Evolutionary conservation across 106 monocot genomes (phyloP).

Genomic region (Dendrobium huoshanense): DNA sequence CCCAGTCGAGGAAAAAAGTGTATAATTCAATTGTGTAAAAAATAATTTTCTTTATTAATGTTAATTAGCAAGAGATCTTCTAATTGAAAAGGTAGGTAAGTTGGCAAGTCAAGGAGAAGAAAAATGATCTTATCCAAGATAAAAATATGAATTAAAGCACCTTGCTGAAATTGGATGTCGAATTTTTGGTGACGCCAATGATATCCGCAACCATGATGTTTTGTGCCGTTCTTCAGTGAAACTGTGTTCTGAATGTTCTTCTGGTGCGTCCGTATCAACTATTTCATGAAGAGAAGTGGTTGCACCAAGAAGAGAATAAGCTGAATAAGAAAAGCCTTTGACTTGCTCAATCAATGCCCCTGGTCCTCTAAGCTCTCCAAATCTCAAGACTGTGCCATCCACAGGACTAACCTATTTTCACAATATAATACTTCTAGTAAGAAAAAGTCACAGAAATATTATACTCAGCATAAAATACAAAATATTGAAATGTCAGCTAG

Average conservation of each 20-base stretch:
- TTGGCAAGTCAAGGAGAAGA: no score
- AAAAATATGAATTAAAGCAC: not conserved
- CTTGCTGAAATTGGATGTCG: conserved; percentile 20
- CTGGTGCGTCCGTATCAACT: conserved; percentile 20
- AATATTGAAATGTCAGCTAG: conserved; percentile 26
- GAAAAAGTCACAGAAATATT: not conserved
- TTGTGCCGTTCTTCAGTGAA: conserved; percentile 25
- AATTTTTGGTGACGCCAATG: conserved; percentile 76
- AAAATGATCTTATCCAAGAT: not conserved
- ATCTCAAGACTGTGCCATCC: conserved; percentile 65
- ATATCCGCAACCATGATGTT: conserved; percentile 74
- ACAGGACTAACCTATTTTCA: conserved; percentile 79
- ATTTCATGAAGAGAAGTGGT: conserved; percentile 57
- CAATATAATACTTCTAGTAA: conserved; percentile 4
- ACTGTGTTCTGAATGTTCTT: conserved; percentile 25
- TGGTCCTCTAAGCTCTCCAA: conserved; percentile 66
- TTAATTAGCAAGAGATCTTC: no score
- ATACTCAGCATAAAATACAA: not conserved
- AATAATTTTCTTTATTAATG: not conserved
- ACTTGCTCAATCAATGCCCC: conserved; percentile 91
- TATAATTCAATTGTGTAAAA: not conserved
- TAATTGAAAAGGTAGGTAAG: no score
- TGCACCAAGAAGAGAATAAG: conserved; percentile 78
- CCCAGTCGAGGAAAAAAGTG: not conserved
- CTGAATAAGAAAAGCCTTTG: conserved; percentile 94